Evolutionary conservation across 371 early-diverging fungal genomes (phyloP), one percentile per base, ranked within the genome.

Genomic region (Syncephalastrum contaminatum): DNA sequence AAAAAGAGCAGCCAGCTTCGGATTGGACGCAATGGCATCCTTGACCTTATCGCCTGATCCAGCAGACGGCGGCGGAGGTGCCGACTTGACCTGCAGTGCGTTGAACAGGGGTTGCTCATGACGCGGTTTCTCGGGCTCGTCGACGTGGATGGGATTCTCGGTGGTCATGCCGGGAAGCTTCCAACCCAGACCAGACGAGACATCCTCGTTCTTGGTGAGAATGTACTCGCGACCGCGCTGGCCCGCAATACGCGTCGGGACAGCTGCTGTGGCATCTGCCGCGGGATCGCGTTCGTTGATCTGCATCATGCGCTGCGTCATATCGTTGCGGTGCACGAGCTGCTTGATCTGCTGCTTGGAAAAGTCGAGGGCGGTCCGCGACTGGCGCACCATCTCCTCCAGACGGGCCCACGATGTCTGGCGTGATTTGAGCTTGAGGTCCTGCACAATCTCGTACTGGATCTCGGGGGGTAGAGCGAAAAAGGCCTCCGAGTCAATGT

Each of bases 401-500:
- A 93, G 69, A 15, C 94, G 82, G 19, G 85, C 81, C 66, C 82
- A 82, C 3, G 90, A 91, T 0, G 94, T 88, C 54, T 89, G 87
- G 2, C 99, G 77, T 4, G 94, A 92, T 43, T 85, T 84, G 13
- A 81, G 66, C 53, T 89, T 94, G n/a, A 94, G 67, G 19, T 93
- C 94, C 30, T 88, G 82, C 16, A 98, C 81, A 20, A 98, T 79
- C 66, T 96, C 96, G 67, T 94, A 92, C 67, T 95, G 96, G 14
- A 88, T 69, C 58, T 93, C 95, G 0, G 88, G 64, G 1, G 97
- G 90, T n/a, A 97, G 70, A 0, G 82, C 65, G 27, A 79, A 61
- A 68, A 97, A 96, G 4, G 71, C 79, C 4, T 83, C 84, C 0
- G 92, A 90, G 52, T 96, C 91, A 19, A 93, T 82, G 57, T 93